Evolutionary conservation across 2,329 filamentous ascomycete genomes (phyloP).

Genomic region (Neopestalotiopsis sp.): DNA sequence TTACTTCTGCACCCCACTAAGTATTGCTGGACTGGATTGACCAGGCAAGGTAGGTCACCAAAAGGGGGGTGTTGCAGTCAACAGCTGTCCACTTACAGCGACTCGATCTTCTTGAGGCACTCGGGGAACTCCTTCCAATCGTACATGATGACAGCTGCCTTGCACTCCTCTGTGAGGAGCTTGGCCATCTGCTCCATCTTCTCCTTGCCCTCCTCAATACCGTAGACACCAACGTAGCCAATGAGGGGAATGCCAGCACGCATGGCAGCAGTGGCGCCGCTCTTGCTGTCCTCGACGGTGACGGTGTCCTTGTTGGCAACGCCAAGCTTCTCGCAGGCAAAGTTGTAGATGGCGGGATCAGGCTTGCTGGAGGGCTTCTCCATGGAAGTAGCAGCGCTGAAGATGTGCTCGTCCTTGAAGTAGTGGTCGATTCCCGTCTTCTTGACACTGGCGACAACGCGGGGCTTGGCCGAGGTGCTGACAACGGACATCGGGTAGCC

Average conservation of each 20-base stretch:
- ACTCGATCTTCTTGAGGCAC: constrained; percentile 42
- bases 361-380: constrained; percentile 75
- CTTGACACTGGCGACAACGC: constrained; percentile 71
- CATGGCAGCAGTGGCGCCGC: constrained; percentile 71
- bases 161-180: constrained; percentile 54
- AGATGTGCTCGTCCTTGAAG: constrained; percentile 71
- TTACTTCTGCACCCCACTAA: constrained; percentile 17
- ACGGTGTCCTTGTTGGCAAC: constrained; percentile 70
- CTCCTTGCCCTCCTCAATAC: constrained; percentile 46
- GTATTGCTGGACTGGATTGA: constrained; percentile 11
- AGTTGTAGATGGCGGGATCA: constrained; percentile 76
- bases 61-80: neutral
- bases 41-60: neutral
- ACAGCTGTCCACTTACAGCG: constrained; percentile 31
- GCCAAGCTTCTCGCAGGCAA: constrained; percentile 69
- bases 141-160: constrained; percentile 56
- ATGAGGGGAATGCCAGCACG: constrained; percentile 74
- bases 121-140: constrained; percentile 49
- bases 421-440: constrained; percentile 73
- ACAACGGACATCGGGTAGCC: constrained; percentile 74
- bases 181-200: constrained; percentile 64
- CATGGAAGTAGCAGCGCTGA: constrained; percentile 73
- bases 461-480: constrained; percentile 70
- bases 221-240: constrained; percentile 70
- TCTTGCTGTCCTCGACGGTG: constrained; percentile 77